Base-by-base conservation (phyloP, 2,329 filamentous ascomycete species). In the Penicillium sp. region DNA sequence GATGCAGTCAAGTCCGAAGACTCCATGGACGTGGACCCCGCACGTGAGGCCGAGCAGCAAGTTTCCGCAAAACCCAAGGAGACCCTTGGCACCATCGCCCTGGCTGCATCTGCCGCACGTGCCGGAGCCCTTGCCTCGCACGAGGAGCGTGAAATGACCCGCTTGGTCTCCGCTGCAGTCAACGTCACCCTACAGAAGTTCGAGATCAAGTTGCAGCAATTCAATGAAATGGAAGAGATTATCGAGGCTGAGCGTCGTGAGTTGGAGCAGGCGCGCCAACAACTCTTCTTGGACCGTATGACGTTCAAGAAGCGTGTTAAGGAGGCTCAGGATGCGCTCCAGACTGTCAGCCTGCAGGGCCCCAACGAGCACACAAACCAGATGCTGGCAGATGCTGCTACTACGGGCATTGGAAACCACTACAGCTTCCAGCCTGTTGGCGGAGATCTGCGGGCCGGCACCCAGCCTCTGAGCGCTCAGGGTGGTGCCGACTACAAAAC, bases 181-280 rank as follows among this genome's bases (percentile, higher is more conserved):
- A 99, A 99, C 72, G 83, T 96, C 13, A 93, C 91, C n/a, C 81
- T 97, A 35, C 89, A 96, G 72, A 99, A 99, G 78, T 87, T 97
- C 61, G 92, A 97, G 77, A 81, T 97, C 68, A 99, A 99, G 78
- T 83, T 99, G 59, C 88, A 91, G 70, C 96, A 97, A 74, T 99
- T 99, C 77, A 89, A 90, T 68, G 94, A 99, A 75, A 93, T 99
- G 84, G 94, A 99, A 77, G 84, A 90, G 19, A 88, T 97, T 44
- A 82, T 99, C 50, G 90, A 96, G 68, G 91, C 93, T 6, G 94
- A 99, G 79, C 88, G 93, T 59, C 86, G 93, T 59, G 94, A 99
- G 75, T 82, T 99, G 23, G 94, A 99, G 76, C 86, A 93, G 57
- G 91, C 90, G 41, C 87, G 93, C 31, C 93, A 97, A 74, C 90